Evolutionary conservation across 257 asterid species (phyloP).

Genomic region (Phtheirospermum japonicum): DNA sequence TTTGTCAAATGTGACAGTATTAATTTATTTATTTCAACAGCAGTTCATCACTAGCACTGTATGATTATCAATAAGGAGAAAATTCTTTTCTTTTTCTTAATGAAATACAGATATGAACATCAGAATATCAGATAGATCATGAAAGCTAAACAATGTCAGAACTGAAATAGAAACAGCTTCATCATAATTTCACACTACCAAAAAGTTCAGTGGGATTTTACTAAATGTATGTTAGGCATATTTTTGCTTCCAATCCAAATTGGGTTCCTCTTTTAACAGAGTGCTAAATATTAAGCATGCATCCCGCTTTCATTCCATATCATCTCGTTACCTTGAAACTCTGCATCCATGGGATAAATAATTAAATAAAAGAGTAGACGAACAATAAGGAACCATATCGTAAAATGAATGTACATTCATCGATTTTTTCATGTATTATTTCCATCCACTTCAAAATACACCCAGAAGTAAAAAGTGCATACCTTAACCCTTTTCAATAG

Average conservation of each 20-base stretch:
- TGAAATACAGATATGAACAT: too few relatives aligned
- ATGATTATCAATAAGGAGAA: too few relatives aligned
- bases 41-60: too few relatives aligned
- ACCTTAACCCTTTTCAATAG: slow-evolving; percentile 77
- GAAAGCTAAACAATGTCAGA: neutral
- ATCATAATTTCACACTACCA: slow-evolving; percentile 3
- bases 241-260: slow-evolving; percentile 1
- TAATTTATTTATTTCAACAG: too few relatives aligned
- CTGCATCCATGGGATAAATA: slow-evolving; percentile 36
- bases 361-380: neutral
- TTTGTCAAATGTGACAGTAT: too few relatives aligned
- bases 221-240: neutral
- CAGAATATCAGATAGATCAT: neutral
- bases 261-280: neutral
- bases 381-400: too few relatives aligned
- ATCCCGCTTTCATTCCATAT: slow-evolving; percentile 18
- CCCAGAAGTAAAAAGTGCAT: slow-evolving; percentile 26
- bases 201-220: neutral
- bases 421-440: too few relatives aligned
- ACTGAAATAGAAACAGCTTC: neutral
- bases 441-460: too few relatives aligned
- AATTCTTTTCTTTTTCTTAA: neutral
- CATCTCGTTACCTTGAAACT: slow-evolving; percentile 54
- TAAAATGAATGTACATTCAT: too few relatives aligned
- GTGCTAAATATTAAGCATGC: too few relatives aligned